Percentiles rank a stretch among this genome's conserved stretches.
phyloP scores from a whole-genome alignment of 768 basidiomycete species.

The Kwoniella sp. region DNA sequence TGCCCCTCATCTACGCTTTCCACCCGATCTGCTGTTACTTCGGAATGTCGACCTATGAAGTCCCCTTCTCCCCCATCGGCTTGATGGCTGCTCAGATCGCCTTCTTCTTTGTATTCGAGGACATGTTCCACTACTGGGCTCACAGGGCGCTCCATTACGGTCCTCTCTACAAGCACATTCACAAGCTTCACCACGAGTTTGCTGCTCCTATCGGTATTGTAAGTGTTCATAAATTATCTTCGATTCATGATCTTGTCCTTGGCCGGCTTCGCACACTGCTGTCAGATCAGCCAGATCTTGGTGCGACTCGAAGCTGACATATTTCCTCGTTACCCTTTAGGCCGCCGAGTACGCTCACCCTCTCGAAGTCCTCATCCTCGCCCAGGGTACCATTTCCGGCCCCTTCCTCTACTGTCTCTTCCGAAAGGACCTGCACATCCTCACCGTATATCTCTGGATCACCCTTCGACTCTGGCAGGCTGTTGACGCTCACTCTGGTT shows the following conservation, averaged over 20 bases:
- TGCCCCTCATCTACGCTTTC: conserved; percentile 87
- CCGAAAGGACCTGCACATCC: conserved; percentile 74
- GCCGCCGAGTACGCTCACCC: conserved; percentile 95
- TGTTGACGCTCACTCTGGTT: conserved; percentile 94
- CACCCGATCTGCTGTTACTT: conserved; percentile 83
- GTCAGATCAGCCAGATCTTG: no score
- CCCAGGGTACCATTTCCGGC: conserved; percentile 83
- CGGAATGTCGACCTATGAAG: conserved; percentile 89
- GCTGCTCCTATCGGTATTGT: conserved; percentile 93
- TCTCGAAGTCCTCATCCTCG: conserved; percentile 91
- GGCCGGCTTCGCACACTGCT: no score
- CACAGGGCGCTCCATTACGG: conserved; percentile 82
- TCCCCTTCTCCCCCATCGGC: conserved; percentile 78
- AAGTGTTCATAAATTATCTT: conserved; percentile 26
- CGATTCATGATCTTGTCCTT: no score
- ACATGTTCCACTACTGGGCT: conserved; percentile 93
- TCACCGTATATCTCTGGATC: conserved; percentile 94
- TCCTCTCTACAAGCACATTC: conserved; percentile 81
- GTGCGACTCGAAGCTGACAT: no score
- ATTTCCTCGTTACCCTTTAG: no score
- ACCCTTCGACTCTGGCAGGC: conserved; percentile 92
- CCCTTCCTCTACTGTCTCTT: conserved; percentile 85
- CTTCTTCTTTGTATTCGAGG: conserved; percentile 93
- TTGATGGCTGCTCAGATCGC: conserved; percentile 75
- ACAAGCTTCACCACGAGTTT: conserved; percentile 97